Evolutionary conservation across 2,329 filamentous ascomycete genomes (phyloP), one percentile per base, ranked within the genome.

Genomic region (Exophiala viscosa): DNA sequence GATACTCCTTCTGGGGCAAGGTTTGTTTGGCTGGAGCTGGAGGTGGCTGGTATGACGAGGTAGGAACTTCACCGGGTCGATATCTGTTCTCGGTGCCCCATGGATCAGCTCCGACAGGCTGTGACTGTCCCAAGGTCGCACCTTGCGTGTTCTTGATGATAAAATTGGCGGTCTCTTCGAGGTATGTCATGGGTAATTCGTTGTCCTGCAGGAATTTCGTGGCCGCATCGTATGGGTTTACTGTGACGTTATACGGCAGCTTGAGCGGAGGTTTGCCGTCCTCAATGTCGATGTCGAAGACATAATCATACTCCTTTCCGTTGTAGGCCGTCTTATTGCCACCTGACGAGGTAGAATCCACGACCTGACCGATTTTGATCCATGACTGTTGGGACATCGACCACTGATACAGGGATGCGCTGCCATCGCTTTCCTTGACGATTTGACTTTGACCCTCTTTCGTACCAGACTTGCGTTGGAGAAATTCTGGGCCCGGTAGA

Each of bases 381-480:
- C 91, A 96, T 67, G 90, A 78, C 46, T 83, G 78, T 57, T 85
- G 78, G 59, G 81, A 74, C 64, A 70, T 62, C 59, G 91, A 95
- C 92, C 92, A 97, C 56, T 88, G 85, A 66, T 97, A 89, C 7
- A 91, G 90, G 3, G 87, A 90, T 28, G 96, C 79, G 46, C 83
- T 88, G 41, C 90, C 90, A 64, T 95, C 85, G 6, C 81, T 74
- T 67, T 96, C 87, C 54, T 81, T 83, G 64, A 96, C 92, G 83
- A 95, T 95, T 64, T 95, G 86, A 4, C 96, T 87, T 66, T 99
- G 92, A 0, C 93, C 93, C 60, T 99, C 93, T 70, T 96, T 96
- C n/a, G 88, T 93, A 3, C 93, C 93, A 0, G 84, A 83, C 62
- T 90, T 91, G 50, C 81, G 82, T 49, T 84, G 82, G 7, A 99